phyloP scores from a whole-genome alignment of 2,329 filamentous ascomycete species.

The Sclerotinia nivalis region DNA sequence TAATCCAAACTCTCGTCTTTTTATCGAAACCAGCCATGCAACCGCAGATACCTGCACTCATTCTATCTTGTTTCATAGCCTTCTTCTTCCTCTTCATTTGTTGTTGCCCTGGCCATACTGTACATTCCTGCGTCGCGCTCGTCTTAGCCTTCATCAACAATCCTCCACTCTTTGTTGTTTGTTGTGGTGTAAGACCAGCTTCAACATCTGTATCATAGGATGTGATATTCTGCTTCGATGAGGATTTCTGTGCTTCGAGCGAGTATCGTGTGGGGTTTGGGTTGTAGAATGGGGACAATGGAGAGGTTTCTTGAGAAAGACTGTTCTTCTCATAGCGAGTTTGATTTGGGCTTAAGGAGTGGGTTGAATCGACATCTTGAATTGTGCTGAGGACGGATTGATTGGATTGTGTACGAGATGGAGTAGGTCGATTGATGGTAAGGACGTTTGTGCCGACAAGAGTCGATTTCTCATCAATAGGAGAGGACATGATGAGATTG shows the following conservation, averaged over 20 bases:
- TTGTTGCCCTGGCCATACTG: slow-evolving; percentile 61
- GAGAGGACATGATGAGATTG: slow-evolving; percentile 20
- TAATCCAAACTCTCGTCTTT: slow-evolving; percentile 55
- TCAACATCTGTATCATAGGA: slow-evolving; percentile 33
- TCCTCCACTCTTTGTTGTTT: slow-evolving; percentile 19
- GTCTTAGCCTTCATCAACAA: slow-evolving; percentile 5
- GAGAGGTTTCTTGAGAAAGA: slow-evolving; percentile 22
- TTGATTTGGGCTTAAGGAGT: slow-evolving; percentile 24
- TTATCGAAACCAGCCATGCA: slow-evolving; percentile 55
- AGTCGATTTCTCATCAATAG: slow-evolving; percentile 28
- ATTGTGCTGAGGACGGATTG: slow-evolving; percentile 56
- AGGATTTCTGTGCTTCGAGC: slow-evolving; percentile 31
- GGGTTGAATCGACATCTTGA: slow-evolving; percentile 48
- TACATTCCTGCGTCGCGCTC: slow-evolving; percentile 45
- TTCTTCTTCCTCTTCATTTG: slow-evolving; percentile 62
- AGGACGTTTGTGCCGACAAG: slow-evolving; percentile 24
- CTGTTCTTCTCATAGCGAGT: slow-evolving; percentile 26
- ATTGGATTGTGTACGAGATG: slow-evolving; percentile 26
- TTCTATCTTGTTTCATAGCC: slow-evolving; percentile 56
- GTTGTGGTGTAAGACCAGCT: slow-evolving; percentile 25
- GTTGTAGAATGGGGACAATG: slow-evolving; percentile 32
- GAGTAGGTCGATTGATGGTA: slow-evolving; percentile 27
- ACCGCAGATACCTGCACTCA: slow-evolving; percentile 53
- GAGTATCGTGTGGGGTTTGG: slow-evolving; percentile 28
- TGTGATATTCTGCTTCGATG: slow-evolving; percentile 30